These are phyloP conservation scores for Lasiosphaeria miniovina DNA, from an alignment of 495 filamentous ascomycete genomes.

Conservation along the genomic window DNA sequence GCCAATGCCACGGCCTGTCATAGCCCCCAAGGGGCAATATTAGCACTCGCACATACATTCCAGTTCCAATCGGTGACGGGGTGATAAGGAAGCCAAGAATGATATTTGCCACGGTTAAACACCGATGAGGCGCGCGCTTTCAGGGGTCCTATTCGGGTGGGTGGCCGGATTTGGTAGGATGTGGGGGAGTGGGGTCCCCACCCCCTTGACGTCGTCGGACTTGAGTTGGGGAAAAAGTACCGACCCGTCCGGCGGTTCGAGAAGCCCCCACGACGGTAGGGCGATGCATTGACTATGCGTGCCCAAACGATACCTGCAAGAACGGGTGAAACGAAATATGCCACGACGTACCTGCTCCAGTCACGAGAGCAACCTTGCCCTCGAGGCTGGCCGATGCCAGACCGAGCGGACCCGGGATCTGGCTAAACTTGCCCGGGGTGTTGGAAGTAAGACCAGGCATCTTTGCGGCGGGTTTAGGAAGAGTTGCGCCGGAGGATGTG, in stretches of 20 bases:
- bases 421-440: constrained; percentile 37
- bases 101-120: not conserved
- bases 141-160: not conserved
- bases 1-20: constrained; percentile 67
- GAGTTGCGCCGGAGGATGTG: constrained; percentile 18
- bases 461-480: constrained; percentile 21
- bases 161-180: not conserved
- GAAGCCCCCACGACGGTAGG: not conserved
- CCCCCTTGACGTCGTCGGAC: constrained; percentile 28
- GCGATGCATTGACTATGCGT: not conserved
- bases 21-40: not conserved
- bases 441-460: constrained; percentile 38
- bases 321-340: not conserved
- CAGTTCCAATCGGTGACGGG: not conserved
- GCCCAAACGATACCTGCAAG: not conserved
- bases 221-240: constrained; percentile 32
- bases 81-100: constrained; percentile 1
- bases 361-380: constrained; percentile 52
- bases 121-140: not conserved
- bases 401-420: constrained; percentile 49
- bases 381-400: constrained; percentile 46
- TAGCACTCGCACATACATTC: not conserved
- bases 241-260: constrained; percentile 16
- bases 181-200: constrained; percentile 12
- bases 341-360: constrained; percentile 41